These are phyloP conservation scores for Suhomyces prunicola DNA, from an alignment of 805 yeast genomes.

Conservation along the genomic window DNA sequence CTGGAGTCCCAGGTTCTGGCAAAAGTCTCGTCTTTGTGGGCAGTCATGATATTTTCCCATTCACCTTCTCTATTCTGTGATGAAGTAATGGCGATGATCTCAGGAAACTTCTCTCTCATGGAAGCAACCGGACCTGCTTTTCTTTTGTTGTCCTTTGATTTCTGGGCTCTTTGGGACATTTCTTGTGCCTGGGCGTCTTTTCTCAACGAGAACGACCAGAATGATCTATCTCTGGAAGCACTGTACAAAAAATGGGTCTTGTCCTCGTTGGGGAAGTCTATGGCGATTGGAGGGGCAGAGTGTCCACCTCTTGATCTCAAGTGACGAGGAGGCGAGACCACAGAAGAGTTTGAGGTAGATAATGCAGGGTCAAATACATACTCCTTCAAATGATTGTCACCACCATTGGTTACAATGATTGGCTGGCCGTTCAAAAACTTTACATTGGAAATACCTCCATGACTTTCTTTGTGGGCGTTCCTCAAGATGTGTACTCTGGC, in stretches of 20 bases:
- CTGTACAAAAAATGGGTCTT: conserved; percentile 79
- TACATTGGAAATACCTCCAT: conserved; percentile 75
- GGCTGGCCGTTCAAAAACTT: conserved; percentile 89
- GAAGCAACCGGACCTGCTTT: conserved; percentile 54
- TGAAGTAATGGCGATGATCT: conserved; percentile 65
- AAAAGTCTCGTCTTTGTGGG: conserved; percentile 75
- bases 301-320: conserved; percentile 98
- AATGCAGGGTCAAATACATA: conserved; percentile 90
- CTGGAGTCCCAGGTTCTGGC: conserved; percentile 91
- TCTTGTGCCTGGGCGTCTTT: conserved; percentile 97
- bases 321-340: conserved; percentile 85
- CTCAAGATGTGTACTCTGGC: conserved; percentile 74
- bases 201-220: conserved; percentile 90
- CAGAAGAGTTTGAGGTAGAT: conserved; percentile 56
- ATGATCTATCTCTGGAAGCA: conserved; percentile 78
- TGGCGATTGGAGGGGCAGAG: conserved; percentile 77
- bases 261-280: conserved; percentile 72
- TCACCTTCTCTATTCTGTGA: conserved; percentile 76
- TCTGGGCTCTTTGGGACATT: conserved; percentile 70
- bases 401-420: conserved; percentile 82
- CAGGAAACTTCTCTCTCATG: conserved; percentile 71
- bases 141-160: conserved; percentile 31
- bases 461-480: conserved; percentile 65
- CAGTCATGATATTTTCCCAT: conserved; percentile 92
- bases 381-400: conserved; percentile 86